A percentile compares a stretch with the other conserved stretches of the same genome.
These are phyloP conservation scores for Talaromyces albobiverticillius DNA, from an alignment of 2,329 filamentous ascomycete species.

Conservation along the genomic window DNA sequence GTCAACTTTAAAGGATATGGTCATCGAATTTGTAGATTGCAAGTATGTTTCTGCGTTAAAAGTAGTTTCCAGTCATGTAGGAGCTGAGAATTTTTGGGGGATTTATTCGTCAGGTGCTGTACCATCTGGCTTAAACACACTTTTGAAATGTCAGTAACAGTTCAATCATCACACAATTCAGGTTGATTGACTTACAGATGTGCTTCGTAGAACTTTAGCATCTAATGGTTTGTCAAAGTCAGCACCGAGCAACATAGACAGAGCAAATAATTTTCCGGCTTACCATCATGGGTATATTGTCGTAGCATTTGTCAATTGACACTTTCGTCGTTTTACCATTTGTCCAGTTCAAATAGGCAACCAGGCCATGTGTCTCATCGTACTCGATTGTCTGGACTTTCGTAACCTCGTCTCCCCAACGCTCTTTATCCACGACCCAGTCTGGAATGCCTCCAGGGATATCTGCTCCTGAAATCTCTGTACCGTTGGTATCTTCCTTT, in stretches of 20 bases:
- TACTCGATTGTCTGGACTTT: slow-evolving; percentile 44
- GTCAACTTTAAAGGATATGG: neutral
- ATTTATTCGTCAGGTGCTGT: neutral
- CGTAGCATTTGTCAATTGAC: slow-evolving; percentile 39
- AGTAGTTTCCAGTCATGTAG: neutral
- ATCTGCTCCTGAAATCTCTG: slow-evolving; percentile 16
- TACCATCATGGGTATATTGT: slow-evolving; percentile 43
- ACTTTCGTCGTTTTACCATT: slow-evolving; percentile 45
- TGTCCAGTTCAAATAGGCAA: slow-evolving; percentile 32
- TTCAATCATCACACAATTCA: neutral
- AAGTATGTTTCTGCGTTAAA: neutral
- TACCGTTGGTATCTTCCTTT: slow-evolving; percentile 20
- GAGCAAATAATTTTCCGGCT: slow-evolving; percentile 8
- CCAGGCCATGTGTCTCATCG: slow-evolving; percentile 21
- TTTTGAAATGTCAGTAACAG: neutral
- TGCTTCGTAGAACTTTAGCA: slow-evolving; percentile 49
- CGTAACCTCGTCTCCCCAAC: slow-evolving; percentile 44
- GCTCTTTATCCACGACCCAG: slow-evolving; percentile 40
- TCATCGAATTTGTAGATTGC: neutral
- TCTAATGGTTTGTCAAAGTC: slow-evolving; percentile 28
- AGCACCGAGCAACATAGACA: neutral
- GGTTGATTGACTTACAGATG: slow-evolving; percentile 40
- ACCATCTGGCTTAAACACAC: slow-evolving; percentile 8
- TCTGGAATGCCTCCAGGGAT: slow-evolving; percentile 14
- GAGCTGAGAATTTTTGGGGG: neutral